Base-by-base conservation (phyloP, 1,284 basidiomycete species). In the Kalmanozyma brasiliensis region DNA sequence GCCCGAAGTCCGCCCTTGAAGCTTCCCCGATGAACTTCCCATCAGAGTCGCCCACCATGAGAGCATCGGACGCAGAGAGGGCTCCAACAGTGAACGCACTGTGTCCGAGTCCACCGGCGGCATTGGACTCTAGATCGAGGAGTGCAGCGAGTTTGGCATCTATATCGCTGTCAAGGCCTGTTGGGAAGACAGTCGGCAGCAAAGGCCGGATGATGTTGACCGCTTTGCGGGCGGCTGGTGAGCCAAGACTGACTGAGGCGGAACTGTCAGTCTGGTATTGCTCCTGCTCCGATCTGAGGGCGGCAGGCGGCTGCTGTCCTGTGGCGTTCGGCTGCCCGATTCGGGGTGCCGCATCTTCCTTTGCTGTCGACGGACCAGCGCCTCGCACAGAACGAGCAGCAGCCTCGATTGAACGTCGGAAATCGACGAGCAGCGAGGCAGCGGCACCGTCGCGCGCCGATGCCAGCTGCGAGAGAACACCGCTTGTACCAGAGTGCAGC, bases 341-440 rank as follows among this genome's bases (percentile, higher is more conserved):
- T 30, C 36, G 45, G 32, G 20, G 14, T 8, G 41, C 44, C 13
- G 40, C 32, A 7, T 41, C 51, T 9, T 47, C 42, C 13, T 37
- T 59, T 3, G 38, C 51, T 8, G 33, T 20, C 10, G 34, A 10
- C 26, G 43, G 57, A 8, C 29, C 48, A 13, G 36, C 14, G 14
- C 51, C 56, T 0, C 52, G 49, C n/a, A 56, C 66, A 33, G 56
- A 52, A 26, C 62, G 57, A 13, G 69, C 33, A 19, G 78, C 79
- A 16, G 72, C 73, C 23, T 82, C 79, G 29, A 82, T 68, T 0
- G 74, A 73, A 34, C 73, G 56, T 5, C 76, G 63, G 20, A 80
- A 47, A 49, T 82, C 73, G n/a, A 79, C 78, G 2, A 71, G 42
- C 29, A 79, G 43, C 17, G 74, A 38, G 0, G 62, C 64, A 17